Conservation (phyloP, 768 basidiomycete genomes). For the Pluteus cervinus region DNA sequence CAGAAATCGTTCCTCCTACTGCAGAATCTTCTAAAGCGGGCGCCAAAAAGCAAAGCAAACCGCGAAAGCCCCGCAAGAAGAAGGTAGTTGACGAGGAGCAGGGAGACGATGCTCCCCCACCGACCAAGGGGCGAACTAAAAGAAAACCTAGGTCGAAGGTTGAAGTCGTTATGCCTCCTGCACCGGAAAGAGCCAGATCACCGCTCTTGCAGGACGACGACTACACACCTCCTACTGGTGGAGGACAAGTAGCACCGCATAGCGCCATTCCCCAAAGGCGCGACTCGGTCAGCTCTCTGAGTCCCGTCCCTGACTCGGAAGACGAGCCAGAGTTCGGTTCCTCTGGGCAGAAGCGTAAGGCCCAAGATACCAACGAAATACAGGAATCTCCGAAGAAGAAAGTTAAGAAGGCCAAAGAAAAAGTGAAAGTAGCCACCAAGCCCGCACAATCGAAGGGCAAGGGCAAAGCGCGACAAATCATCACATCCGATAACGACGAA, state of each 20-base stretch:
- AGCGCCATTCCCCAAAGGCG: background rate
- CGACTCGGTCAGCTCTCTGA: conserved; percentile 14
- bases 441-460: too few relatives aligned
- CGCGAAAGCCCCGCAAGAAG: conserved; percentile 14
- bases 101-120: background rate
- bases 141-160: conserved; percentile 6
- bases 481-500: too few relatives aligned
- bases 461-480: too few relatives aligned
- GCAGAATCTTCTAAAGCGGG: conserved; percentile 18
- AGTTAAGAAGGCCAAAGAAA: conserved; percentile 10
- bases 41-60: conserved; percentile 5
- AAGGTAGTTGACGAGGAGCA: conserved; percentile 5
- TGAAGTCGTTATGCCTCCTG: conserved; percentile 5
- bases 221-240: too few relatives aligned
- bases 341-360: too few relatives aligned
- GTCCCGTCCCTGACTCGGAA: conserved; percentile 21
- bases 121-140: conserved; percentile 6
- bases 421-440: conserved; percentile 8
- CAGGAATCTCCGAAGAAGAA: conserved; percentile 4
- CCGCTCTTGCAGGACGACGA: too few relatives aligned
- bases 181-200: too few relatives aligned
- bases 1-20: conserved; percentile 24
- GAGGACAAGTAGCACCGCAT: too few relatives aligned
- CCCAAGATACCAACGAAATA: too few relatives aligned
- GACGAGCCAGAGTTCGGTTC: too few relatives aligned